Base-by-base conservation (phyloP, 345 rosid species). In the Syzygium oleosum region DNA sequence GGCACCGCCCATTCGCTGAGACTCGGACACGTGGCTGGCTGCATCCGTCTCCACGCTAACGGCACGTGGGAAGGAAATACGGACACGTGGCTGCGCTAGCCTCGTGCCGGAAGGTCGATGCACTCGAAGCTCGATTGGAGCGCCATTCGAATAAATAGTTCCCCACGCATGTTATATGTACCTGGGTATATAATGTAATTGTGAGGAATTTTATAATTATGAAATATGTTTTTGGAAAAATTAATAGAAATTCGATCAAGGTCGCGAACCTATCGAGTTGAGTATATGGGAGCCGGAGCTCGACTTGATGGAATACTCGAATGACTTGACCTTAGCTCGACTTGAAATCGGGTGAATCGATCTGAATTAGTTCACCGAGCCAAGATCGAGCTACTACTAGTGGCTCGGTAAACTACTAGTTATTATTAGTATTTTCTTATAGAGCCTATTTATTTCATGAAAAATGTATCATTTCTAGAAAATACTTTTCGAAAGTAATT, bases 141-240 rank as follows among this genome's bases (percentile, higher is more conserved):
- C 6, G 46, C 80, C 25, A 34, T 73, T 19, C 46, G 7, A 65
- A 9, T 21, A 65, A 12, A n/a, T 25, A 23, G 3, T 21, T 21
- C 41, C 79, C 79, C 43, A 1, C 22, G 23, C 79, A 8, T 65
- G 43, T 65, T 31, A 16, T 0, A 4, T 1, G 12, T 31, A 17
- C 4, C 4, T 38, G 49, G 49, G 49, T 1, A 38, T 16, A 1
- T 19, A 1, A 0, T 0, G 27, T 38, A 73, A 19, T 73, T 9
- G 15, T 10, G 19, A 12, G 49, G 49, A 19, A 19, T 38, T 38
- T 73, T 9, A 9, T 73, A 34, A 17, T 9, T 34, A 0, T 38
- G 25, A 73, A 73, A 73, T 22, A 6, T 5, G 80, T 17, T 17
- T 2, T 2, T 5, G 14, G 8, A 73, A 73, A 73, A 73, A 73